phyloP scores from a whole-genome alignment of 768 basidiomycete species.

The Rhizopogon sp. region DNA sequence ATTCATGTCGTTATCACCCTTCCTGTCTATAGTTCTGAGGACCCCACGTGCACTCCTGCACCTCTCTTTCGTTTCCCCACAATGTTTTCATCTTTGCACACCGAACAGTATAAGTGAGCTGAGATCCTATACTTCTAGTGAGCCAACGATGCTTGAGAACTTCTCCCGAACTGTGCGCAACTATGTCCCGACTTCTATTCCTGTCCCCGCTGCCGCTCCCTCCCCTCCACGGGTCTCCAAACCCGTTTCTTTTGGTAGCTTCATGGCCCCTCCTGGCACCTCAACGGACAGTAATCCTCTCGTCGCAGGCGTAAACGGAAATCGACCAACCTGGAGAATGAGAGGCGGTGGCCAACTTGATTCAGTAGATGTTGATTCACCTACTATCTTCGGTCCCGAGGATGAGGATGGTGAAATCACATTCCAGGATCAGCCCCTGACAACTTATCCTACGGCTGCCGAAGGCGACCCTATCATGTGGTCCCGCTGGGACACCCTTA shows the following conservation, averaged over 20 bases:
- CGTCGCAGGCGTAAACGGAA: not conserved
- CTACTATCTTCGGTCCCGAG: conserved; percentile 13
- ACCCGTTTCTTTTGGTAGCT: conserved; percentile 43
- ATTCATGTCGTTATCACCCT: conserved; percentile 1
- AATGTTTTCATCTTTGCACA: not conserved
- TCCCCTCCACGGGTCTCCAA: conserved; percentile 46
- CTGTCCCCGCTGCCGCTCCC: conserved; percentile 42
- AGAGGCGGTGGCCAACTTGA: conserved; percentile 3
- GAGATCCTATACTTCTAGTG: conserved; percentile 26
- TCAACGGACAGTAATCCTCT: not conserved
- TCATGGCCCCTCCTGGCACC: conserved; percentile 27
- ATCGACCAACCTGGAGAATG: conserved; percentile 6
- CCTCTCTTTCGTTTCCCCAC: not conserved
- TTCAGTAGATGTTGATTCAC: conserved; percentile 11
- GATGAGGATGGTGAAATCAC: conserved; percentile 14
- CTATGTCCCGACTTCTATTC: conserved; percentile 50
- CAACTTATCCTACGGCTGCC: conserved; percentile 25
- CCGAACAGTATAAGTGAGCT: conserved; percentile 7
- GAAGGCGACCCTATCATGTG: conserved; percentile 27
- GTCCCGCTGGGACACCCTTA: conserved; percentile 28
- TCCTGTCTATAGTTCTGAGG: not conserved
- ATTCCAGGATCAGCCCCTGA: conserved; percentile 10
- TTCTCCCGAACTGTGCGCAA: conserved; percentile 49
- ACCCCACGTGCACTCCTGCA: conserved; percentile 11
- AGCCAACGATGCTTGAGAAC: conserved; percentile 44